These are phyloP conservation scores for Gracilaria vermiculophylla DNA, from an alignment of 23 red algal species.

Conservation along the genomic window DNA sequence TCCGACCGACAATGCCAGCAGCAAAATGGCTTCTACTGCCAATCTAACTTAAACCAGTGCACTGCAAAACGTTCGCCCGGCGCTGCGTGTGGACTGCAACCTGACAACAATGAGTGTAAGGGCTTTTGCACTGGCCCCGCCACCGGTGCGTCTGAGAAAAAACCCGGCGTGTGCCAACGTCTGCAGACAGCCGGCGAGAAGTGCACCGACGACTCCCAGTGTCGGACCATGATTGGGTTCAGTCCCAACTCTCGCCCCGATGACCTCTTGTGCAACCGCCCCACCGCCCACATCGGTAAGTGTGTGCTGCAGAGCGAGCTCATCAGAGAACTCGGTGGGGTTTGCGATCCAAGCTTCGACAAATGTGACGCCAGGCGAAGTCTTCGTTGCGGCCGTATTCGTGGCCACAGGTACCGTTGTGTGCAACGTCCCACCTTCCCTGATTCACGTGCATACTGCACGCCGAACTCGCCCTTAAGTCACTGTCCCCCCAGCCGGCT, in stretches of 20 bases:
- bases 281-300: not conserved
- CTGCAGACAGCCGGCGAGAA: not conserved
- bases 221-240: not conserved
- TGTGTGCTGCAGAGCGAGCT: constrained; percentile 19
- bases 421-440: not conserved
- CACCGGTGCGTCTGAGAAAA: not conserved
- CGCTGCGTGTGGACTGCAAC: not conserved
- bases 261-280: constrained; percentile 1
- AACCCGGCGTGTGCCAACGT: not conserved
- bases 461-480: not conserved
- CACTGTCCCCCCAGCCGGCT: not conserved
- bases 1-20: not conserved
- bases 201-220: not conserved
- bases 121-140: not conserved
- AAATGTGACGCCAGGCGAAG: not conserved
- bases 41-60: not conserved
- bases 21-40: not conserved
- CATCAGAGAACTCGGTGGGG: not conserved
- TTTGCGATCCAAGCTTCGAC: not conserved
- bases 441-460: not conserved
- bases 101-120: not conserved
- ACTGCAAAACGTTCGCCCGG: not conserved
- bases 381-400: not conserved
- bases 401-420: not conserved
- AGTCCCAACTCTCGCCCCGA: not conserved